Percentiles rank a stretch among this genome's conserved stretches.
phyloP scores from a whole-genome alignment of 306 rosid species.

The Vigna nakashimae region DNA sequence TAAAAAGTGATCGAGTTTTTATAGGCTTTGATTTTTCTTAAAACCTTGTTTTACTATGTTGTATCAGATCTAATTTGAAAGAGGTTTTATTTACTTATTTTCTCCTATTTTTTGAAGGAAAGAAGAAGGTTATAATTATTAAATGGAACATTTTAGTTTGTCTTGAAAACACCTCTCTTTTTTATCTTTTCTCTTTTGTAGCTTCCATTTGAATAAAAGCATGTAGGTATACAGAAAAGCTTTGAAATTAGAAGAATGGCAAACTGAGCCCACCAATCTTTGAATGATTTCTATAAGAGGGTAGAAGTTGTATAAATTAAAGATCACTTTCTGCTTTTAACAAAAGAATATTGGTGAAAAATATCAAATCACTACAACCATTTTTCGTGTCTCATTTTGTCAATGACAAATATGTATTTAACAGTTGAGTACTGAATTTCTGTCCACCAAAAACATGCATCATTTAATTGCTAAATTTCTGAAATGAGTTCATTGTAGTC shows the following conservation, averaged over 20 bases:
- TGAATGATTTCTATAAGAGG: slow-evolving; percentile 1
- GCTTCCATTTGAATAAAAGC: background rate
- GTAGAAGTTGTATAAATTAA: slow-evolving; percentile 6
- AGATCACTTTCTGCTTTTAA: background rate
- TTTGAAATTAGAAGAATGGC: background rate
- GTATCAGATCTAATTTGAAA: slow-evolving; percentile 20
- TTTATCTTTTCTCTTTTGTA: background rate
- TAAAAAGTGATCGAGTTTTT: too few species aligned
- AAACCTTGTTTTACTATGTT: background rate
- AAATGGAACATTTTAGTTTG: background rate
- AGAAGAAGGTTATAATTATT: background rate
- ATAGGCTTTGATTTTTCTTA: too few species aligned
- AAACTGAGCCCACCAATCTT: background rate
- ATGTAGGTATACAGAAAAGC: background rate
- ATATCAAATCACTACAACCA: background rate
- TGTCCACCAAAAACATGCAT: background rate
- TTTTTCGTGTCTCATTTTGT: background rate
- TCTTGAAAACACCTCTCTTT: background rate
- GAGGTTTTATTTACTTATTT: background rate
- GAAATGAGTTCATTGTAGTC: background rate
- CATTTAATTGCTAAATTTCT: background rate
- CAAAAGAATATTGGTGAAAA: background rate
- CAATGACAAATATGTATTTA: background rate
- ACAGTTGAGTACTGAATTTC: background rate
- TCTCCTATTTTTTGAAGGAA: background rate